Percentiles rank a stretch among this genome's conserved stretches.
These are phyloP conservation scores for Mimosa bimucronata DNA, from an alignment of 306 rosid species.

Conservation along the genomic window DNA sequence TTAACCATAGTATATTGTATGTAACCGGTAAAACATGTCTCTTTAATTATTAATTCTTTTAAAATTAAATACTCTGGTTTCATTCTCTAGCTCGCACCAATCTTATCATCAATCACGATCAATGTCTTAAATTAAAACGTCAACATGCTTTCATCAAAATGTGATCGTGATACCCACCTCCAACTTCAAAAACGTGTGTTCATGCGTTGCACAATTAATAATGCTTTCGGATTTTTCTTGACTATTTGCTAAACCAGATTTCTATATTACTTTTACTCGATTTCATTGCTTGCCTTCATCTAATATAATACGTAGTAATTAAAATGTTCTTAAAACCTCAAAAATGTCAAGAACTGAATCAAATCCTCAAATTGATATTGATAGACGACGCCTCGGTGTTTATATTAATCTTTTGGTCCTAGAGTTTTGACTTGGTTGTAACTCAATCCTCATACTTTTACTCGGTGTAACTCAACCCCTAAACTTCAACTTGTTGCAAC, in stretches of 20 bases:
- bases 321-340: not conserved
- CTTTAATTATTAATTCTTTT: too few relatives aligned
- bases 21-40: too few relatives aligned
- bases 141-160: not conserved
- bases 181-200: not conserved
- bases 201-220: not conserved
- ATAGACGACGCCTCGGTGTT: not conserved
- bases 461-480: too few relatives aligned
- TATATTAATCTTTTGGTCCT: too few relatives aligned
- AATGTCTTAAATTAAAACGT: not conserved
- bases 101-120: not conserved
- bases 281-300: not conserved
- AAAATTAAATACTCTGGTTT: too few relatives aligned
- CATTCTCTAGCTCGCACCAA: not conserved
- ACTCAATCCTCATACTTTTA: too few relatives aligned
- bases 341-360: not conserved
- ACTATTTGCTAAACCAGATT: too few relatives aligned
- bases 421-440: too few relatives aligned
- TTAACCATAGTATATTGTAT: too few relatives aligned
- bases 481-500: too few relatives aligned
- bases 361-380: too few relatives aligned
- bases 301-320: not conserved
- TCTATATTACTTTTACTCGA: not conserved
- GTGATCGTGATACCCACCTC: not conserved
- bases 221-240: not conserved